phyloP scores from a whole-genome alignment of 1,284 basidiomycete species.

The Irpex rosettiformis region DNA sequence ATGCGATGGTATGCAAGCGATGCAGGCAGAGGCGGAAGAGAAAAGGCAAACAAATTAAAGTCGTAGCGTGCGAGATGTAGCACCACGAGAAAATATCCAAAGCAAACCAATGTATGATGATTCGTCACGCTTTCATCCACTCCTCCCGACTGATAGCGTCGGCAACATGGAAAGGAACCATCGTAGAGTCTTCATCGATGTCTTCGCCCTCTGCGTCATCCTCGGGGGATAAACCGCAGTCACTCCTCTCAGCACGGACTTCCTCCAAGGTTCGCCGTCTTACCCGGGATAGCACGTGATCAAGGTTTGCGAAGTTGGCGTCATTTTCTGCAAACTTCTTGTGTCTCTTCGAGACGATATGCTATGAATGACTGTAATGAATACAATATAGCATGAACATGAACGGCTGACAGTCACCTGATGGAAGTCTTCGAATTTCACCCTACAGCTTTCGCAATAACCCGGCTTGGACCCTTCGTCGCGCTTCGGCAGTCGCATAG shows the following conservation, averaged over 20 bases:
- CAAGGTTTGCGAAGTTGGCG: constrained; percentile 81
- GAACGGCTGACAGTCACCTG: constrained; percentile 40
- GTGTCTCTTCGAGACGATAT: constrained; percentile 76
- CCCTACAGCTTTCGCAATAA: constrained; percentile 96
- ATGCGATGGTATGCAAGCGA: background rate
- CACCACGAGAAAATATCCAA: background rate
- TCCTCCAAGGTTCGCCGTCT: constrained; percentile 59
- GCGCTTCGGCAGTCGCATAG: constrained; percentile 67
- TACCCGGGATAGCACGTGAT: constrained; percentile 75
- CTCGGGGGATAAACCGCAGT: constrained; percentile 8
- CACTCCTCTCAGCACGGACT: constrained; percentile 25
- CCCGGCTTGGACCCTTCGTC: constrained; percentile 90
- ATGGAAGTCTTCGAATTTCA: constrained; percentile 89
- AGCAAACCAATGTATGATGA: background rate
- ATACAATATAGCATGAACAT: constrained; percentile 4
- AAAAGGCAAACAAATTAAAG: background rate
- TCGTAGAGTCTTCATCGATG: constrained; percentile 13
- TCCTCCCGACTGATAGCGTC: constrained; percentile 24
- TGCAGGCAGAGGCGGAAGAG: background rate
- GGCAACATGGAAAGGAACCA: background rate
- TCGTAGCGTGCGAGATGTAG: background rate
- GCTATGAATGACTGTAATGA: constrained; percentile 49
- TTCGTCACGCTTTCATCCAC: constrained; percentile 21
- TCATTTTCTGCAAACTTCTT: constrained; percentile 83
- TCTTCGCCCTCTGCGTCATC: constrained; percentile 12